Base-by-base conservation (phyloP, 768 basidiomycete species). In the Lentinula aciculospora region DNA sequence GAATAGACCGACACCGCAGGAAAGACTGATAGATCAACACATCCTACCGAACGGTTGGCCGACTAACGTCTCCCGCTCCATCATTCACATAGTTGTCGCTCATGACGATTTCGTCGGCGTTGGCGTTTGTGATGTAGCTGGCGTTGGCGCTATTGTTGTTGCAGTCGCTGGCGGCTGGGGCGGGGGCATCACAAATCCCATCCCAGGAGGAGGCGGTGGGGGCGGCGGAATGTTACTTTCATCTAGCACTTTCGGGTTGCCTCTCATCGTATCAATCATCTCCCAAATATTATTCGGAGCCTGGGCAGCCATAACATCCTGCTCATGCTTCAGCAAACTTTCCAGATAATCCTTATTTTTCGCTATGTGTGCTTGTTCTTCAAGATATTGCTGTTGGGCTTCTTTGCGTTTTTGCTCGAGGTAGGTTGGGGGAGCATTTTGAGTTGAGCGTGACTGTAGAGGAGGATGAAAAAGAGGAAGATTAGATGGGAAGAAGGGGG, bases 401-500 rank as follows among this genome's bases (percentile, higher is more conserved):
- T 83, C 80, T 34, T 67, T 64, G 6, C 81, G 77, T 58, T 81
- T 81, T 61, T 72, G 74, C 61, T 83, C 81, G 21, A 83, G 74
- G 61, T 82, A 82, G 3, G 81, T 81, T 1, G 72, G 74, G 0
- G 81, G 80, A 13, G 75, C 67, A 10, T 67, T 31, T 68, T 55
- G 19, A 58, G 60, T 32, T 66, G 48, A 50, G 25, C 49, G 44
- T 51, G 66, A 40, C 68, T 62, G 50, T 46, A 23, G 32, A 55
- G 23, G 61, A n/a, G n/a, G n/a, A n/a, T n/a, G 15, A 13, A 39
- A 3, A 4, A 3, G 32, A 42, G 28, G 42, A 47, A 36, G 19
- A 17, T 25, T 27, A 21, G 55, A 46, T 13, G 27, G 44, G n/a
- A 56, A 19, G 28, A 28, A 25, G 51, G 55, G 19, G 34, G 48